A percentile compares a stretch with the other conserved stretches of the same genome.
Conservation (phyloP, 2,329 filamentous ascomycete genomes). For the Pestalotiopsis sp. region DNA sequence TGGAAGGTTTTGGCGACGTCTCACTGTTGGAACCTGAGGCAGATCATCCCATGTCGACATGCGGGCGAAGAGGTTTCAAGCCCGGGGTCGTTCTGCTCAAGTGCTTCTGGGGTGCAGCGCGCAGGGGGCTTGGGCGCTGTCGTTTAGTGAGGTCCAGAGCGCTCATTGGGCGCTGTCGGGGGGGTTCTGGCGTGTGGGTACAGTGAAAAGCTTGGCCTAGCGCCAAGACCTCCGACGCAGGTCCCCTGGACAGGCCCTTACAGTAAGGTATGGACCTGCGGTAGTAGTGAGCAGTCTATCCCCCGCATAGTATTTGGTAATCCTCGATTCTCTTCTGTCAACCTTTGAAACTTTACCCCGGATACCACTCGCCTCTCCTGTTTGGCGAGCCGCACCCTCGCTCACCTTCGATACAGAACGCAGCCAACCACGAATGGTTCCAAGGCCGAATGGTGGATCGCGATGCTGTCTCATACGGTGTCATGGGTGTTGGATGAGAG, state of each 20-base stretch:
- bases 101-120: background rate
- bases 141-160: background rate
- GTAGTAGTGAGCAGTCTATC: background rate
- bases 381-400: background rate
- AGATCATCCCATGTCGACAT: background rate
- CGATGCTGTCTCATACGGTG: background rate
- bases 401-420: background rate
- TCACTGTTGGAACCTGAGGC: conserved; percentile 5
- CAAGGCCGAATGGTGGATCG: background rate
- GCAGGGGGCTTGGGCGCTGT: background rate
- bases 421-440: background rate
- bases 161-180: background rate
- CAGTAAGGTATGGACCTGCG: background rate
- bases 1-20: conserved; percentile 11
- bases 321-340: background rate
- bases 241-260: background rate
- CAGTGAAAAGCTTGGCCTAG: background rate
- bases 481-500: background rate
- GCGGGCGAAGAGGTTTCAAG: conserved; percentile 2
- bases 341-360: background rate
- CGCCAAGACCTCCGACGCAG: background rate
- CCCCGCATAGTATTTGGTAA: background rate
- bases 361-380: background rate
- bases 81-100: background rate
- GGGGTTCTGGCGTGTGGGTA: background rate